Conservation (phyloP, 768 basidiomycete genomes). For the Mycena polygramma region DNA sequence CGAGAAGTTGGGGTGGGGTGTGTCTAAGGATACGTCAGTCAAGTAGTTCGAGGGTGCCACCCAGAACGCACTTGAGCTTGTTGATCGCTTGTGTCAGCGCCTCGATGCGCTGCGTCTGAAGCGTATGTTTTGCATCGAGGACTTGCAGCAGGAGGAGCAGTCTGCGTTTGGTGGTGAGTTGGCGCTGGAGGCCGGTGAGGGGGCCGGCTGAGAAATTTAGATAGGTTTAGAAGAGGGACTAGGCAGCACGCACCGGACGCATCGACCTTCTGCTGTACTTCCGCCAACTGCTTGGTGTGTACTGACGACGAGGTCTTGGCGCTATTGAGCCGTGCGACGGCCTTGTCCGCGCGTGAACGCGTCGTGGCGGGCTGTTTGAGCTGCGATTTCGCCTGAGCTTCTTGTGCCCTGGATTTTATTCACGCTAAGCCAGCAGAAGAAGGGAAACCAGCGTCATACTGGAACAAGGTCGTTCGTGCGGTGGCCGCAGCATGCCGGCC, state of each 20-base stretch:
- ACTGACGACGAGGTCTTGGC: constrained; percentile 28
- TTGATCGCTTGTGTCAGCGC: constrained; percentile 7
- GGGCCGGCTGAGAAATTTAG: neutral
- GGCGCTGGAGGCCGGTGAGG: neutral
- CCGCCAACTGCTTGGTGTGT: constrained; percentile 14
- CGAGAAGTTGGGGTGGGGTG: neutral
- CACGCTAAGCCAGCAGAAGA: neutral
- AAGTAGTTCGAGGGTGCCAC: too few species aligned
- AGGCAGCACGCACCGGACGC: constrained; percentile 2
- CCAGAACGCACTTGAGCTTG: constrained; percentile 3
- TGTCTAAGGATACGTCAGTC: neutral
- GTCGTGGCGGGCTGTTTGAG: constrained; percentile 34
- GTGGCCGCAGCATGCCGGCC: constrained; percentile 26
- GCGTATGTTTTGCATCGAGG: constrained; percentile 24
- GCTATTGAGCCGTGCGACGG: constrained; percentile 24
- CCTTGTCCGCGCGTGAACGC: constrained; percentile 30
- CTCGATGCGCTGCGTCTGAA: constrained; percentile 19
- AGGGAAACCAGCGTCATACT: neutral
- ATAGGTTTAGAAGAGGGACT: neutral
- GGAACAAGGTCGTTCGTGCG: constrained; percentile 19
- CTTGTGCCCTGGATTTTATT: constrained; percentile 8
- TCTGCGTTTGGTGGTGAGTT: constrained; percentile 14
- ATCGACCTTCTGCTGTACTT: constrained; percentile 3
- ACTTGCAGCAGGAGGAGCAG: constrained; percentile 17
- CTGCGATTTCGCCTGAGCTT: constrained; percentile 21